Evolutionary conservation across 1,284 basidiomycete species (phyloP).

Genomic region (Ceratobasidium theobromae): DNA sequence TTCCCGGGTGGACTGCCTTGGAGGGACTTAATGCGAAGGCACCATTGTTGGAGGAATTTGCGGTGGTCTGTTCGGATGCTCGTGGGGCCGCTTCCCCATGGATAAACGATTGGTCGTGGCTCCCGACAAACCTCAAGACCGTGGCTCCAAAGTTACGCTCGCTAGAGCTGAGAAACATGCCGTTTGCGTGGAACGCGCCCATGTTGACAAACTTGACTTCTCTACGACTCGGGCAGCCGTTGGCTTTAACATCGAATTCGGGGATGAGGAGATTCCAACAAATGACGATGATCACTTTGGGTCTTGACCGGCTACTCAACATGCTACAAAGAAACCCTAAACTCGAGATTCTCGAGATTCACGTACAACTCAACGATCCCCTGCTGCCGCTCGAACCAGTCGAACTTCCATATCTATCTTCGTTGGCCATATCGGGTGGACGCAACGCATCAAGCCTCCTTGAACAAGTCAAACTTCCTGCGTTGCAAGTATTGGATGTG

Average conservation of each 20-base stretch:
- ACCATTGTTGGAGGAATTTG: constrained; percentile 21
- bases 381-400: constrained; percentile 26
- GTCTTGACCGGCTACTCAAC: constrained; percentile 13
- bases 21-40: constrained; percentile 21
- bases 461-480: constrained; percentile 28
- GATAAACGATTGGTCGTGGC: constrained; percentile 25
- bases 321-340: constrained; percentile 19
- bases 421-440: constrained; percentile 17
- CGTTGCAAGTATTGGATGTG: constrained; percentile 19
- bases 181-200: constrained; percentile 24
- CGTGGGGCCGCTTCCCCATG: constrained; percentile 17
- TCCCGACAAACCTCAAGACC: constrained; percentile 18
- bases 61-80: constrained; percentile 23
- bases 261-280: constrained; percentile 15
- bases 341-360: constrained; percentile 20
- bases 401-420: constrained; percentile 15
- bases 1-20: constrained; percentile 22
- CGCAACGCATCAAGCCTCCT: constrained; percentile 21
- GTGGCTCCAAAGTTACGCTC: constrained; percentile 21
- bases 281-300: constrained; percentile 21
- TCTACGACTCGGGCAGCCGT: constrained; percentile 16
- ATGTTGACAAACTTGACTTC: constrained; percentile 16
- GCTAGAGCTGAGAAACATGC: constrained; percentile 30
- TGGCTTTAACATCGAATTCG: constrained; percentile 3
- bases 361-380: constrained; percentile 19